phyloP scores from a whole-genome alignment of 768 basidiomycete genomes.

The Suillus cothurnatus region DNA sequence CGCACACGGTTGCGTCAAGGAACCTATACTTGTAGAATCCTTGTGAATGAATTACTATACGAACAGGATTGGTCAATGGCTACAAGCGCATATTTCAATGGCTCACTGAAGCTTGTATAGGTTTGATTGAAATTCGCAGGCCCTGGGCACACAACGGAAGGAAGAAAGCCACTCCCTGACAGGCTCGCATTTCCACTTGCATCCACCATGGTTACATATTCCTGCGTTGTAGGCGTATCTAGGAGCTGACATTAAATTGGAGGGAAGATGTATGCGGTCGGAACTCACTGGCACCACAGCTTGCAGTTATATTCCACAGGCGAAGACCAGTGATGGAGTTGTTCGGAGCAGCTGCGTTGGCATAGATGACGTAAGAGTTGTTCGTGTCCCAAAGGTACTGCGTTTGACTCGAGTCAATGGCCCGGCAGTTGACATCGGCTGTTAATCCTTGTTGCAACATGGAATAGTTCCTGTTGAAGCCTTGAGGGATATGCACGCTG shows the following conservation, averaged over 20 bases:
- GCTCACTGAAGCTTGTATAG: conserved; percentile 7
- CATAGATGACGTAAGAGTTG: background rate
- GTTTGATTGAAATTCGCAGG: background rate
- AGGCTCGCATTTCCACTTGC: too few relatives aligned
- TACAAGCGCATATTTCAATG: background rate
- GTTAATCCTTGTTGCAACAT: conserved; percentile 11
- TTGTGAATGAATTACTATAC: conserved; percentile 7
- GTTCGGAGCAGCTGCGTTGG: conserved; percentile 1
- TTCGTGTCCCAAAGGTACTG: conserved; percentile 5
- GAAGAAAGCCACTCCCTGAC: too few relatives aligned
- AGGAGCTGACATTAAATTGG: background rate
- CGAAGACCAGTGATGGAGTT: background rate
- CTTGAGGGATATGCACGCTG: background rate
- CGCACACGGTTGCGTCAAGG: conserved; percentile 12
- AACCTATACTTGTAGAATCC: conserved; percentile 11
- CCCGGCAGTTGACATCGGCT: conserved; percentile 5
- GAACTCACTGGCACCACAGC: conserved; percentile 5
- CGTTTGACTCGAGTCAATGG: background rate
- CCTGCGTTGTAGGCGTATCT: too few relatives aligned
- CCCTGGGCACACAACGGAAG: conserved; percentile 15
- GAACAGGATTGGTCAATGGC: too few relatives aligned
- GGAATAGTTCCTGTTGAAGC: conserved; percentile 7
- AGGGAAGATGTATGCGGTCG: background rate
- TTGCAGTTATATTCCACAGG: conserved; percentile 8
- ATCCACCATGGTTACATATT: too few relatives aligned